Percentiles rank a stretch among this genome's conserved stretches.
phyloP scores from a whole-genome alignment of 257 asterid genomes.

The Buddleja alternifolia region DNA sequence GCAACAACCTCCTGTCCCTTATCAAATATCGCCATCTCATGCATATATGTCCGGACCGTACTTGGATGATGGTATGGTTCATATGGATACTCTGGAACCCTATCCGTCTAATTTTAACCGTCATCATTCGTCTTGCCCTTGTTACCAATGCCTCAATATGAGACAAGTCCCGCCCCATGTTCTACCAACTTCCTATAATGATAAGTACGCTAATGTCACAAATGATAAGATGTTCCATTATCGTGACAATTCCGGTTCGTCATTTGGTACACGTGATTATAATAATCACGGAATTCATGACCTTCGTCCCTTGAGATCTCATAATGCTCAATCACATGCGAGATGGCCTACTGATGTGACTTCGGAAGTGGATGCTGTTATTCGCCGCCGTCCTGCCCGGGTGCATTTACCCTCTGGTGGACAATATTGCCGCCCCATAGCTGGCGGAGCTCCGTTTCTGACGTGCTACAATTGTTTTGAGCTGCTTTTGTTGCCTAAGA shows the following conservation, averaged over 20 bases:
- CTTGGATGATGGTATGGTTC: conserved; percentile 41
- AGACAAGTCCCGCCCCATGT: conserved; percentile 39
- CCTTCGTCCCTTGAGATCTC: conserved; percentile 42
- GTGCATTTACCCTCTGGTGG: conserved; percentile 39
- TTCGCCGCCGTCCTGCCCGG: conserved; percentile 46
- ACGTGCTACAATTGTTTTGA: conserved; percentile 71
- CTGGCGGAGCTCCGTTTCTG: conserved; percentile 88
- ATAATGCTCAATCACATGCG: conserved; percentile 39
- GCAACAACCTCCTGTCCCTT: conserved; percentile 33
- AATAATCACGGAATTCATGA: conserved; percentile 35
- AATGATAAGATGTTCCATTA: conserved; percentile 37
- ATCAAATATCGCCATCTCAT: conserved; percentile 42
- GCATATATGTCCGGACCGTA: conserved; percentile 48
- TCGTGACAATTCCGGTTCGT: conserved; percentile 39
- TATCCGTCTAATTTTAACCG: conserved; percentile 43
- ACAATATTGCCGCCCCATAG: conserved; percentile 58
- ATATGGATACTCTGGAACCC: conserved; percentile 45
- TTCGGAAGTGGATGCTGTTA: conserved; percentile 51
- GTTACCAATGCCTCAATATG: conserved; percentile 59
- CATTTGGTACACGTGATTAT: conserved; percentile 41
- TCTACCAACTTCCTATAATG: conserved; percentile 38
- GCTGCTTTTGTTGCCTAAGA: conserved; percentile 70
- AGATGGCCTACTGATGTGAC: conserved; percentile 62
- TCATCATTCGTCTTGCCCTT: conserved; percentile 79
- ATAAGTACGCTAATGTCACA: conserved; percentile 41